Evolutionary conservation across 257 asterid genomes (phyloP).

Genomic region (Asclepias syriaca): DNA sequence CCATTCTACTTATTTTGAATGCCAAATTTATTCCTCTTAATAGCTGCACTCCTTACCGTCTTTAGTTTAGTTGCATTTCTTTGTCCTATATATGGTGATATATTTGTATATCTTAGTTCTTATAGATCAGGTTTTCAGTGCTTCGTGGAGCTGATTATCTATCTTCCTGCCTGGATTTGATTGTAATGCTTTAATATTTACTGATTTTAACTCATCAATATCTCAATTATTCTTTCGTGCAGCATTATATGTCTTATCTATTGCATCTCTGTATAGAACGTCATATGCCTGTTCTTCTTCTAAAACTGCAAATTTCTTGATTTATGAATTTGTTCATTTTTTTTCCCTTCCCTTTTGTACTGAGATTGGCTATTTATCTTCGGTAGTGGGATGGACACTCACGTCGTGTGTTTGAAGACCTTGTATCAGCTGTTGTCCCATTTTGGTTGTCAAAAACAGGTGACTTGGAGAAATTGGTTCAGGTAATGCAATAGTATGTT

Average conservation of each 20-base stretch:
- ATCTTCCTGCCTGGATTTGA: neutral
- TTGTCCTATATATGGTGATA: neutral
- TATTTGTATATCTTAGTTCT: neutral
- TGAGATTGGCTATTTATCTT: conserved; percentile 20
- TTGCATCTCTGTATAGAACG: neutral
- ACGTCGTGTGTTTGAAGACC: conserved; percentile 73
- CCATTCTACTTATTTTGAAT: neutral
- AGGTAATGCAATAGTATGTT: conserved; percentile 43
- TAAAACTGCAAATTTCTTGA: neutral
- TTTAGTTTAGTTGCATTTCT: neutral
- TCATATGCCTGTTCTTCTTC: no score
- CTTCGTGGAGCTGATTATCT: neutral
- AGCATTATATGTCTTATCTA: neutral
- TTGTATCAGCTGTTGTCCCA: conserved; percentile 80
- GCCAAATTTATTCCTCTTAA: neutral
- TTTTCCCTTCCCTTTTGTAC: neutral
- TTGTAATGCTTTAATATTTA: neutral
- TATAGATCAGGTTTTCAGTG: neutral
- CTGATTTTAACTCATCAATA: neutral
- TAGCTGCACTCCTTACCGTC: neutral
- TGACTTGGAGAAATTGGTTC: conserved; percentile 57
- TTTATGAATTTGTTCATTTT: neutral
- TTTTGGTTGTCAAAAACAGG: conserved; percentile 70
- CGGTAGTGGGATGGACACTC: conserved; percentile 88
- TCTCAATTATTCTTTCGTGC: neutral